Base-by-base conservation (phyloP, 192 early-diverging fungal species). In the Coemansia sp. region DNA sequence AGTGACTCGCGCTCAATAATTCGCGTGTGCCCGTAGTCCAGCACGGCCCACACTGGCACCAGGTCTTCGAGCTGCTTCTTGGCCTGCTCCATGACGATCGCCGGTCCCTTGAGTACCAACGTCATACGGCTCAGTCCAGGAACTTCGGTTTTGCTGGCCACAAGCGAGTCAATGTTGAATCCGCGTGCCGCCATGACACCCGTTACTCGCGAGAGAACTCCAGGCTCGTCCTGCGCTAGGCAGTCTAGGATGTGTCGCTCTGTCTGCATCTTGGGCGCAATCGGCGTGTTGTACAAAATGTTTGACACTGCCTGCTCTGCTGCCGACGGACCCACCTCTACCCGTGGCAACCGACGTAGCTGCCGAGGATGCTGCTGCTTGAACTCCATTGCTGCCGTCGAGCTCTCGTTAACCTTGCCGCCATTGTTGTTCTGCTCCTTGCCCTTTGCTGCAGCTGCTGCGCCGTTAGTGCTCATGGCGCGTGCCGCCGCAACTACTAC, bases 81-180 rank as follows among this genome's bases (percentile, higher is more conserved):
- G 27, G 95, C 96, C 86, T 99, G 97, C 73, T 96, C 95, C 75
- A 99, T 91, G 54, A 88, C 87, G 13, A 83, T 87, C 18, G 90
- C 87, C 38, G 93, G 90, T 16, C 95, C 97, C 67, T 91, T 91
- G 59, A 99, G 83, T n/a, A 97, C 95, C 61, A 99, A 90, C 15
- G 96, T 99, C 95, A 97, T 97, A 62, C 97, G 89, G 74, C 89
- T 90, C 63, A 99, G 88, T 66, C 96, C 95, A 1, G 90, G 89
- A 13, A 96, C 96, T 74, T 99, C 95, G 24, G 97, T 99, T 68
- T 94, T 96, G 74, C 94, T 92, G 10, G 97, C 97, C 10, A 99
- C 96, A 47, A 99, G 85, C 59, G 95, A 94, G 76, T 99, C 97
- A 76, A 99, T 99, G 78, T 98, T 99, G 85, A 98, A 97, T 0